phyloP scores from a whole-genome alignment of 2,329 filamentous ascomycete species.

The Ramichloridium luteum region DNA sequence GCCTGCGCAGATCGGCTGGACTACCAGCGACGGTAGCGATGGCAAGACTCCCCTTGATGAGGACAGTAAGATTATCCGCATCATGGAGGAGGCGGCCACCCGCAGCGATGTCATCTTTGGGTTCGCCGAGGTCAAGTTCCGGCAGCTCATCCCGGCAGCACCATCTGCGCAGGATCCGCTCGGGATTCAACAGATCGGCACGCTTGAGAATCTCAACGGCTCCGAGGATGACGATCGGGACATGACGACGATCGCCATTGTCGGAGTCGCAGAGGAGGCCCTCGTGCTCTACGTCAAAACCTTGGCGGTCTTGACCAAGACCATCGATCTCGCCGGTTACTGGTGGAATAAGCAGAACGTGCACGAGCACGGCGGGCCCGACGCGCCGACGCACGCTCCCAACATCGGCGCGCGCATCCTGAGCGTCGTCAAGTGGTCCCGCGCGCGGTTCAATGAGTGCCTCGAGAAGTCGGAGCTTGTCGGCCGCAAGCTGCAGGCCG shows the following conservation, averaged over 20 bases:
- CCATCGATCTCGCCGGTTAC: constrained; percentile 84
- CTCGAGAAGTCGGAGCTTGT: constrained; percentile 92
- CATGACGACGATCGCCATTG: constrained; percentile 72
- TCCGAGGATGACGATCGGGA: constrained; percentile 52
- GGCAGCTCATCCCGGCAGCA: constrained; percentile 81
- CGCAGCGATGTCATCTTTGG: constrained; percentile 93
- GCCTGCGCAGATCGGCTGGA: constrained; percentile 50
- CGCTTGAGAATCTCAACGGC: constrained; percentile 37
- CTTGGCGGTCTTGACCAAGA: constrained; percentile 75
- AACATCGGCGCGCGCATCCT: constrained; percentile 53
- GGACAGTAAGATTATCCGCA: constrained; percentile 63
- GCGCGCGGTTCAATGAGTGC: constrained; percentile 89
- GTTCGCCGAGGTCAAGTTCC: constrained; percentile 97
- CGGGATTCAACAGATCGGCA: constrained; percentile 44
- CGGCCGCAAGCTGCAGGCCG: constrained; percentile 74
- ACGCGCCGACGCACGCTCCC: constrained; percentile 10
- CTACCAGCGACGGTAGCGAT: constrained; percentile 46
- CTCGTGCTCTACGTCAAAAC: constrained; percentile 94
- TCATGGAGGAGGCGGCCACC: constrained; percentile 83
- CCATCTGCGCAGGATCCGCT: constrained; percentile 59
- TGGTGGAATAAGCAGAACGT: constrained; percentile 55
- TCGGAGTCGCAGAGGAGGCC: constrained; percentile 84
- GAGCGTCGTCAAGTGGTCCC: constrained; percentile 89
- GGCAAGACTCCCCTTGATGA: constrained; percentile 58
- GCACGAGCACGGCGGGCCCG: constrained; percentile 41